Evolutionary conservation across 805 yeast species (phyloP), one percentile per base, ranked within the genome.

Genomic region (Lachancea sp.): DNA sequence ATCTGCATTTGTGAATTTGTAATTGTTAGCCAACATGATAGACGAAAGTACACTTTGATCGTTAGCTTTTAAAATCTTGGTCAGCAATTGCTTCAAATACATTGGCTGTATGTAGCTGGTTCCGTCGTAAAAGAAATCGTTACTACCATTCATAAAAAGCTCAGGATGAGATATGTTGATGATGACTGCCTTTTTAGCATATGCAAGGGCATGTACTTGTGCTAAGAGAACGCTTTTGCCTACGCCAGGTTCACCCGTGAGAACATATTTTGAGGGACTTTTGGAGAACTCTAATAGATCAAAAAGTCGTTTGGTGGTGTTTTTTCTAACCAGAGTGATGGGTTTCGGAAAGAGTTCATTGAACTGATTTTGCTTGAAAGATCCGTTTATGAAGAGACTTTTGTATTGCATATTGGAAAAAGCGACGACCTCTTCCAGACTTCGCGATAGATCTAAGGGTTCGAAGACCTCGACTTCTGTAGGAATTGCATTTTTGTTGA

Each of bases 221-320:
- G 89, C 61, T 34, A 88, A 52, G 28, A 80, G 54, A 0, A 86
- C 75, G 3, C 90, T 75, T 65, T 88, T 89, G 6, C 97, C 97
- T 8, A 75, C 70, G 36, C 96, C 96, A 32, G 74, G 63, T 41
- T 73, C 79, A 31, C 95, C 95, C 16, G 74, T 58, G n/a, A 86
- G 45, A 22, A 79, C 65, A 22, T 72, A 51, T 50, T 81, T 81
- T 13, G 24, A n/a, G 13, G 26, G 20, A 9, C 61, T 51, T 1
- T 72, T 58, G 0, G 72, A 54, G 4, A 54, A 58, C 13, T 61
- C 44, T 8, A 78, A 53, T 34, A 78, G 60, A 1, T 64, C 54
- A 18, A 64, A 49, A 9, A 77, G 48, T 17, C 68, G 53, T 15
- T 54, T 43, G 4, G 70, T 60, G 29, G 83, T 72, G 35, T 68